Base-by-base conservation (phyloP, 1,284 basidiomycete genomes). In the Cryptococcus sp. region DNA sequence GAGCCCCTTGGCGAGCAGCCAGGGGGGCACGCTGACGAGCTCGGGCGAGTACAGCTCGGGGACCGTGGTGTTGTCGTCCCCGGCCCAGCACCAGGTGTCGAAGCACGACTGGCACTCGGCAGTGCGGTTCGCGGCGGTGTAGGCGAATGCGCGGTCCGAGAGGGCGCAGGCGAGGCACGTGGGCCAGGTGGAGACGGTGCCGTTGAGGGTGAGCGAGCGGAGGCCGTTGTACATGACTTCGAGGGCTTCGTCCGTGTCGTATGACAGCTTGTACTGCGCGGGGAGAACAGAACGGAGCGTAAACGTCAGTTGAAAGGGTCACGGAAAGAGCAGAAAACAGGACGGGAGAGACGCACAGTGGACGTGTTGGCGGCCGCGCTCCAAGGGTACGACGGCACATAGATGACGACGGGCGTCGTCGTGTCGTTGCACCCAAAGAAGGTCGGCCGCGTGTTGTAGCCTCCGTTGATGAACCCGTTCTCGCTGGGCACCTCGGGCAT, bases 381-480 rank as follows among this genome's bases (percentile, higher is more conserved):
- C 76, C 79, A 81, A 20, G 80, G 80, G 62, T 81, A 81, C 61
- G 70, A 76, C 21, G 79, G 78, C 11, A 81, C 54, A 66, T 80
- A 80, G 53, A 78, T 64, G 48, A 80, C 61, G 11, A 80, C 47
- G 6, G 79, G 77, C 4, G 78, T 77, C 16, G 68, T 70, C 33
- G 76, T 77, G 44, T 71, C 72, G 57, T 77, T 76, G 60, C 70
- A 70, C 2, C 76, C 70, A 55, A 73, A 73, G 61, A 76, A 73
- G 6, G 78, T 78, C 3, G 82, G 82, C 21, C 81, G 77, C 1
- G 73, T 72, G 70, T 82, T 82, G 38, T 80, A 75, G 13, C 82
- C 82, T 24, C 76, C 73, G 57, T 80, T 79, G 64, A 83, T 72
- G 46, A 82, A 80, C 0, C 79, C 79, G 57, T 79, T 77, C 6